A percentile compares a stretch with the other conserved stretches of the same genome.
phyloP scores from a whole-genome alignment of 2,329 filamentous ascomycete species.

The Fusarium lyarnte region DNA sequence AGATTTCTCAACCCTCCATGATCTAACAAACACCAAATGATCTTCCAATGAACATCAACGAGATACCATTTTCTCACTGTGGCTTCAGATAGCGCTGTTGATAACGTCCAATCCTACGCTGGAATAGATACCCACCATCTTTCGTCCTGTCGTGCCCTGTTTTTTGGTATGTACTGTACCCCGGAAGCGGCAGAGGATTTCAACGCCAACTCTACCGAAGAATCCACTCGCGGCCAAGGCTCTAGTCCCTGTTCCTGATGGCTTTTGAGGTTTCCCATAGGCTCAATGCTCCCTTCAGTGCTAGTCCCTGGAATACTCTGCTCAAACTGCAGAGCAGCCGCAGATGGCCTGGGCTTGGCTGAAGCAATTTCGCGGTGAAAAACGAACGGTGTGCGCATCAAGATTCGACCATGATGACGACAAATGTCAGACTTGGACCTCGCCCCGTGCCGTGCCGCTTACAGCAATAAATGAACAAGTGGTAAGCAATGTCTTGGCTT shows the following conservation, averaged over 20 bases:
- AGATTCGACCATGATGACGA: conserved; percentile 20
- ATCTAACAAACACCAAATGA: neutral
- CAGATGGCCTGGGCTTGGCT: conserved; percentile 16
- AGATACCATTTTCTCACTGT: conserved; percentile 9
- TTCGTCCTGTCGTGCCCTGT: conserved; percentile 15
- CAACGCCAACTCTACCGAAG: conserved; percentile 24
- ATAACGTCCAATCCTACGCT: neutral
- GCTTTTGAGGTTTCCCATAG: conserved; percentile 15
- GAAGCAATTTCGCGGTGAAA: conserved; percentile 1
- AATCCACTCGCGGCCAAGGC: conserved; percentile 23
- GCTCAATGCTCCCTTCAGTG: conserved; percentile 3
- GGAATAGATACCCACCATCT: conserved; percentile 18
- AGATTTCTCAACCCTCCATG: conserved; percentile 24
- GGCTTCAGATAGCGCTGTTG: neutral
- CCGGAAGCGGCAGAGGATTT: conserved; percentile 34
- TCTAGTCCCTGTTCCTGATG: conserved; percentile 17
- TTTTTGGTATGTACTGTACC: conserved; percentile 5
- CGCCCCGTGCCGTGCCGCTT: neutral
- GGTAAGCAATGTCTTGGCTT: conserved; percentile 9
- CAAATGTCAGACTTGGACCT: neutral
- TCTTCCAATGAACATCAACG: conserved; percentile 8
- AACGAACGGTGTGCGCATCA: conserved; percentile 7
- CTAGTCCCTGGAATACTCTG: neutral
- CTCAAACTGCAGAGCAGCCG: conserved; percentile 6
- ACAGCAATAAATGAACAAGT: neutral